phyloP scores from a whole-genome alignment of 768 basidiomycete genomes.

The Gymnopilus dilepis region DNA sequence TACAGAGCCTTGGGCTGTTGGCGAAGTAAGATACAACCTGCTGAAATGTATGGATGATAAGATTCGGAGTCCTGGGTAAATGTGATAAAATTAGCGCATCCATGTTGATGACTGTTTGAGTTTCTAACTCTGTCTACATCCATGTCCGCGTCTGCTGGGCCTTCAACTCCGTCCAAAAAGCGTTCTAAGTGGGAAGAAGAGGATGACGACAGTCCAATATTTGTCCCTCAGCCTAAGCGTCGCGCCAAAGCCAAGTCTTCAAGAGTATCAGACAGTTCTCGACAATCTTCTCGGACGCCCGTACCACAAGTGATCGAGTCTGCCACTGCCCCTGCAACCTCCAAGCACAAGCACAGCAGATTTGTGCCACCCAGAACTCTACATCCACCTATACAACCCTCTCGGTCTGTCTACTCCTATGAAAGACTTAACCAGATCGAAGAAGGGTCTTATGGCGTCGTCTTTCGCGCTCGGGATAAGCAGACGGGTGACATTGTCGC shows the following conservation, averaged over 20 bases:
- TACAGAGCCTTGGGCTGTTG: conserved; percentile 48
- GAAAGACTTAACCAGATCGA: conserved; percentile 97
- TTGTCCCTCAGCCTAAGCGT: conserved; percentile 56
- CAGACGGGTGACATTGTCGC: conserved; percentile 96
- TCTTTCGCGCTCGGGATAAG: conserved; percentile 95
- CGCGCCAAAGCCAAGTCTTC: conserved; percentile 51
- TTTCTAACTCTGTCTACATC: not conserved
- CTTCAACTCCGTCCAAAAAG: conserved; percentile 68
- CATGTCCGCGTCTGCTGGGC: conserved; percentile 29
- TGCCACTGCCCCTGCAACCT: conserved; percentile 21
- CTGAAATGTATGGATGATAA: conserved; percentile 70
- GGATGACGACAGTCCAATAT: conserved; percentile 41
- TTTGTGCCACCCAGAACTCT: conserved; percentile 77
- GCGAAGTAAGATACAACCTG: conserved; percentile 57
- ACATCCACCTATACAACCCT: conserved; percentile 83
- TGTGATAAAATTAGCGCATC: not conserved
- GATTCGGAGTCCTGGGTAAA: conserved; percentile 40
- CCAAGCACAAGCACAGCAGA: conserved; percentile 52
- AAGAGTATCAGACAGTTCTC: conserved; percentile 29
- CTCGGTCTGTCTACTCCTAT: conserved; percentile 93
- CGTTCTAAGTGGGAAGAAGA: conserved; percentile 79
- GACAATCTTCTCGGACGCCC: conserved; percentile 11
- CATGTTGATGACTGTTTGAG: conserved; percentile 12
- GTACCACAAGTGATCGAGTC: conserved; percentile 22
- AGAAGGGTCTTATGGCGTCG: conserved; percentile 97